Evolutionary conservation across 257 asterid species (phyloP).

Genomic region (Penstemon barbatus): DNA sequence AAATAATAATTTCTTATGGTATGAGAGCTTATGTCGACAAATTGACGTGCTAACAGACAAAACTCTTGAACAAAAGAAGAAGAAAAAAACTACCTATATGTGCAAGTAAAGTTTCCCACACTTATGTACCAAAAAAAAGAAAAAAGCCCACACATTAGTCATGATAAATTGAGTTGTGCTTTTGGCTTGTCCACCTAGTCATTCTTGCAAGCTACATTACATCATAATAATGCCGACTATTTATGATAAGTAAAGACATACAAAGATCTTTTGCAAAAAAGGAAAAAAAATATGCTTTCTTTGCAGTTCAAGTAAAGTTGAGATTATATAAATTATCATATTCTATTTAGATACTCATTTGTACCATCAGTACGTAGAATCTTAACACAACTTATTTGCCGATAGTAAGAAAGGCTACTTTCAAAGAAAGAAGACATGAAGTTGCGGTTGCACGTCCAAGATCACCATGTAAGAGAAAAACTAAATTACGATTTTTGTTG

Average conservation of each 20-base stretch:
- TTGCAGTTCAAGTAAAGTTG: slow-evolving; percentile 25
- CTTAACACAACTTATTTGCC: no score
- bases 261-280: slow-evolving; percentile 1
- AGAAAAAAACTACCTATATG: background rate
- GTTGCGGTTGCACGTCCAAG: slow-evolving; percentile 47
- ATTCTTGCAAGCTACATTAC: slow-evolving; percentile 27
- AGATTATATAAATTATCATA: background rate
- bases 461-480: slow-evolving; percentile 55
- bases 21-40: background rate
- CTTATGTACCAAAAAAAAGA: no score
- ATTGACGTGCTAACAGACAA: slow-evolving; percentile 8
- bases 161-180: background rate
- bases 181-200: slow-evolving; percentile 3
- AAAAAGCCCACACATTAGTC: slow-evolving; percentile 12
- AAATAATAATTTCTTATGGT: background rate
- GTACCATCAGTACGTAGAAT: no score
- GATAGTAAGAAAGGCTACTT: background rate
- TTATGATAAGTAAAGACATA: background rate
- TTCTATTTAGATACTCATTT: background rate
- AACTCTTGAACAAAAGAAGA: background rate
- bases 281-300: background rate
- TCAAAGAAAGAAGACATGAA: slow-evolving; percentile 38
- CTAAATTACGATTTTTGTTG: background rate
- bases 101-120: slow-evolving; percentile 15
- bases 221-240: slow-evolving; percentile 5